phyloP scores from a whole-genome alignment of 2,329 filamentous ascomycete genomes.

The Trichoderma breve region DNA sequence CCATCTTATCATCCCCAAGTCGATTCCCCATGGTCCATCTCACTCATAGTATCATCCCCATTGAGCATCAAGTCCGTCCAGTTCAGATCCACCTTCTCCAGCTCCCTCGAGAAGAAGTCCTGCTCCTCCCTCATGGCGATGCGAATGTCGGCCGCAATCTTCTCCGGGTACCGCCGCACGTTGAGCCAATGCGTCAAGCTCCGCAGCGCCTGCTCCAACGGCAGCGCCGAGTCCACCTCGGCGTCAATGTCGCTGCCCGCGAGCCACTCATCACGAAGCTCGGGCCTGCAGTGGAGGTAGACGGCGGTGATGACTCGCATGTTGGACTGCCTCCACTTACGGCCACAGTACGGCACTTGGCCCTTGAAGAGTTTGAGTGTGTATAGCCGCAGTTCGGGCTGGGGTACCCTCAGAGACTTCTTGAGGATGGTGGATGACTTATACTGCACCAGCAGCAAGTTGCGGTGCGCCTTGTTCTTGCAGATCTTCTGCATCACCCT shows the following conservation, averaged over 20 bases:
- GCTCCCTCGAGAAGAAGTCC: conserved; percentile 75
- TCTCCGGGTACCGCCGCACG: conserved; percentile 74
- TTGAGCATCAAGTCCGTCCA: conserved; percentile 45
- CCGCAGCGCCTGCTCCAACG: conserved; percentile 84
- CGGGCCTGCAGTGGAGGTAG: conserved; percentile 88
- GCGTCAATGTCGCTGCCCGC: conserved; percentile 87
- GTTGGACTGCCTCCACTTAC: conserved; percentile 96
- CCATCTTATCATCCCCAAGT: conserved; percentile 26
- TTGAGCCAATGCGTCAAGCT: conserved; percentile 95
- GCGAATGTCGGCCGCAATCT: conserved; percentile 61
- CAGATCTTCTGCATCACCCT: conserved; percentile 97
- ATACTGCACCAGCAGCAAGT: conserved; percentile 90
- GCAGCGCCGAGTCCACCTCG: conserved; percentile 88
- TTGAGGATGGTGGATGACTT: conserved; percentile 90
- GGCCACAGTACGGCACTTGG: conserved; percentile 94
- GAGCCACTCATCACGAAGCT: conserved; percentile 93
- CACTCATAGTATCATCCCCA: conserved; percentile 35
- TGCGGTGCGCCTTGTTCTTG: conserved; percentile 91
- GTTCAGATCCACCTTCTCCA: conserved; percentile 66
- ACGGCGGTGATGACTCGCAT: conserved; percentile 99
- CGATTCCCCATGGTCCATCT: conserved; percentile 34
- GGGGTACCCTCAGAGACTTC: conserved; percentile 86
- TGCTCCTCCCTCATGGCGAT: conserved; percentile 67
- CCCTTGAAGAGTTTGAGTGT: conserved; percentile 98
- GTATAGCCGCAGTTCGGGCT: conserved; percentile 83